A percentile compares a stretch with the other conserved stretches of the same genome.
These are phyloP conservation scores for Metarhizium sp. DNA, from an alignment of 2,329 filamentous ascomycete genomes.

Conservation along the genomic window DNA sequence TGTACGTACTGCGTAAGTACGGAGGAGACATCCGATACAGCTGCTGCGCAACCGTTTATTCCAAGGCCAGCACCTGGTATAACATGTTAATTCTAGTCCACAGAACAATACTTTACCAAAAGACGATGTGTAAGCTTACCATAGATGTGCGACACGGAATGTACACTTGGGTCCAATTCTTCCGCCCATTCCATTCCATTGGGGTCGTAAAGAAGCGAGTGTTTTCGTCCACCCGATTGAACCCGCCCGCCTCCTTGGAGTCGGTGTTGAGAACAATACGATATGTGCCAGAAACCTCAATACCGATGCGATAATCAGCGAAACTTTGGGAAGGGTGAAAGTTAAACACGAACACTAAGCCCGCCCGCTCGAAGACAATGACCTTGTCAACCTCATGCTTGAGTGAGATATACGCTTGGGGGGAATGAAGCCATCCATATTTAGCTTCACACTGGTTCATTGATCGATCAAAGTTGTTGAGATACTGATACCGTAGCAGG, in stretches of 20 bases:
- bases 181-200: conserved; percentile 79
- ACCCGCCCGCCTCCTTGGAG: conserved; percentile 66
- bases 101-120: neutral
- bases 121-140: conserved; percentile 40
- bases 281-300: conserved; percentile 80
- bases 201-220: conserved; percentile 89
- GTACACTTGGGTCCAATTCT: conserved; percentile 90
- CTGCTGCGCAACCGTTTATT: conserved; percentile 9
- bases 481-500: conserved; percentile 77
- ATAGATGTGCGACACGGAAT: conserved; percentile 75
- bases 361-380: conserved; percentile 87
- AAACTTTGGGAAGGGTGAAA: conserved; percentile 82
- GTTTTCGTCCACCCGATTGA: conserved; percentile 65
- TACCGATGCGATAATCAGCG: conserved; percentile 83
- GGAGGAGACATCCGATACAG: neutral
- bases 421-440: conserved; percentile 80
- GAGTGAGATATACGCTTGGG: conserved; percentile 84
- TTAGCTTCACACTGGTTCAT: conserved; percentile 86
- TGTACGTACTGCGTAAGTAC: neutral
- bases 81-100: neutral
- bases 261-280: conserved; percentile 79
- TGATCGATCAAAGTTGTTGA: conserved; percentile 86
- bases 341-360: conserved; percentile 91
- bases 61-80: conserved; percentile 39
- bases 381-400: conserved; percentile 95